A percentile compares a stretch with the other conserved stretches of the same genome.
phyloP scores from a whole-genome alignment of 1,284 basidiomycete species.

The Cystobasidium pallidum region DNA sequence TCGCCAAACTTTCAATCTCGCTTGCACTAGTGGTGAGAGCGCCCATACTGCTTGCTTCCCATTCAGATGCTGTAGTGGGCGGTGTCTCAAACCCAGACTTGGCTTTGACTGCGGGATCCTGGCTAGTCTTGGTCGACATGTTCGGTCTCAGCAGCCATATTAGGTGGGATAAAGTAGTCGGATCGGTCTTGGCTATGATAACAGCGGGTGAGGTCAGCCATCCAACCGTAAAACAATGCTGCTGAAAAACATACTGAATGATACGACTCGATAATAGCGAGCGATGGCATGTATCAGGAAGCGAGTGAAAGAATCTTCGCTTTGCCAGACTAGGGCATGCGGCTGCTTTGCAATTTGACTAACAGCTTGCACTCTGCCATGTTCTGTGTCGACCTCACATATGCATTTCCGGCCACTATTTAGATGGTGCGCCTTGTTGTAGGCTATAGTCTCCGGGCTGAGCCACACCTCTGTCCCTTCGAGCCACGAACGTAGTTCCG shows the following conservation, averaged over 20 bases:
- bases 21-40: conserved; percentile 22
- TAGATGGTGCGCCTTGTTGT: conserved; percentile 7
- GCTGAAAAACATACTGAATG: conserved; percentile 42
- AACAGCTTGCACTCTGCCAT: conserved; percentile 33
- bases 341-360: conserved; percentile 44
- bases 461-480: conserved; percentile 27
- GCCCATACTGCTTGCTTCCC: conserved; percentile 42
- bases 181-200: conserved; percentile 26
- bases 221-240: too few relatives aligned
- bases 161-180: conserved; percentile 9
- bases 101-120: conserved; percentile 3
- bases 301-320: conserved; percentile 44
- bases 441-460: conserved; percentile 4
- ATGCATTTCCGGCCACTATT: conserved; percentile 18
- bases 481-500: conserved; percentile 26
- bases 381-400: conserved; percentile 28
- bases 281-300: conserved; percentile 48
- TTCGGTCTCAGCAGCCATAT: conserved; percentile 38
- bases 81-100: conserved; percentile 37
- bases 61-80: conserved; percentile 39
- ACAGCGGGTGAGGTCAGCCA: neutral
- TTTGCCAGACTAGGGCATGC: conserved; percentile 46
- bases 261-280: conserved; percentile 48
- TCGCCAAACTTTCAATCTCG: conserved; percentile 21
- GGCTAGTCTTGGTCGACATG: conserved; percentile 12